Conservation (phyloP, 495 filamentous ascomycete species). For the Neurospora cerealis region DNA sequence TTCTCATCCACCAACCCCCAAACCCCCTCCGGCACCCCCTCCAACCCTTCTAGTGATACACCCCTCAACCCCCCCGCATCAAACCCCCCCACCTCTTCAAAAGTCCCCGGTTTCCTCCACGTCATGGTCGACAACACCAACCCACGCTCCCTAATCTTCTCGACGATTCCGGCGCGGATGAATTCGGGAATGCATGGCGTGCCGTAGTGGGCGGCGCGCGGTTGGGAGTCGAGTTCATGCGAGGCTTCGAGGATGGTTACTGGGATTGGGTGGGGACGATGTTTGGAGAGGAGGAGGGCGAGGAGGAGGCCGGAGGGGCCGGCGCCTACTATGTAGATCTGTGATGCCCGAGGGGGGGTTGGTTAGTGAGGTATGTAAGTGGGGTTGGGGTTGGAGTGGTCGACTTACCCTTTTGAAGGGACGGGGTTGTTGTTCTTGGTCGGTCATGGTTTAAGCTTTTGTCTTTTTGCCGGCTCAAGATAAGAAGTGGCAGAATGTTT, state of each 20-base stretch:
- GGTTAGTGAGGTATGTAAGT: background rate
- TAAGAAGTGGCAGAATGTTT: too few species aligned
- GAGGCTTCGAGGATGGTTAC: slow-evolving; percentile 45
- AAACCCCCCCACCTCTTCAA: background rate
- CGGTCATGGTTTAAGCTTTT: background rate
- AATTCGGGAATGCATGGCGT: slow-evolving; percentile 44
- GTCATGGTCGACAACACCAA: slow-evolving; percentile 40
- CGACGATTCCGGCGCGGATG: slow-evolving; percentile 43
- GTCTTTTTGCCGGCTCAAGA: background rate
- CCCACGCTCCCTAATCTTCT: slow-evolving; percentile 39
- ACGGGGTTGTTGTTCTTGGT: background rate
- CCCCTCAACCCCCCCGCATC: background rate
- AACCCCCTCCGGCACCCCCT: background rate
- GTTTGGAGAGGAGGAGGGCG: slow-evolving; percentile 42
- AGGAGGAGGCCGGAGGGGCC: slow-evolving; percentile 51
- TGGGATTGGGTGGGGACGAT: slow-evolving; percentile 29
- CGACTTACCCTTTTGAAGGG: background rate
- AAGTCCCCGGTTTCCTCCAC: slow-evolving; percentile 35
- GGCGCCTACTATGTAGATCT: slow-evolving; percentile 42
- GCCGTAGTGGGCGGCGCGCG: slow-evolving; percentile 46
- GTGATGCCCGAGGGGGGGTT: background rate
- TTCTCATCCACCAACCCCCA: background rate
- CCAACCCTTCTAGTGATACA: rapidly evolving
- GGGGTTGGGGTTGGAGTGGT: too few species aligned
- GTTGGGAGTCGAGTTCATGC: slow-evolving; percentile 42